Conservation (phyloP, 164 flowering plant species). For the Annona cherimola region DNA sequence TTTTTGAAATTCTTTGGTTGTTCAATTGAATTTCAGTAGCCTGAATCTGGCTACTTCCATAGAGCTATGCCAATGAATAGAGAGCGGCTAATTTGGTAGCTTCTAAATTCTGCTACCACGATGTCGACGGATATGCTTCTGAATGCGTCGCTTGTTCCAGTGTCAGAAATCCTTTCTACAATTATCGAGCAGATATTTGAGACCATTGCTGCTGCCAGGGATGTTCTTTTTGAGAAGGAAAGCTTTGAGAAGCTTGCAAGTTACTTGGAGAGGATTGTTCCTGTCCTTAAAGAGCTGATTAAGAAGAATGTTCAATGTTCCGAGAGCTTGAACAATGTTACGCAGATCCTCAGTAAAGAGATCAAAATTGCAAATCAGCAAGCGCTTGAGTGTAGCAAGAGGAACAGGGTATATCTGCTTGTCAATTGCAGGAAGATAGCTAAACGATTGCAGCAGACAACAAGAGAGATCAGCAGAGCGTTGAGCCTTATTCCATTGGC, state of each 20-base stretch:
- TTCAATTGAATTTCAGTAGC: background rate
- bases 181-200: conserved; percentile 29
- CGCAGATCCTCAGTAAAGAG: conserved; percentile 40
- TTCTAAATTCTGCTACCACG: background rate
- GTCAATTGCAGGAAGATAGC: conserved; percentile 44
- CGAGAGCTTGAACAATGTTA: conserved; percentile 34
- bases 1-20: background rate
- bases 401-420: conserved; percentile 52
- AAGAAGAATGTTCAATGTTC: conserved; percentile 24
- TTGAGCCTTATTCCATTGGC: conserved; percentile 48
- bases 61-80: background rate
- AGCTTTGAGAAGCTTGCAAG: conserved; percentile 39
- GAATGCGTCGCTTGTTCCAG: conserved; percentile 26
- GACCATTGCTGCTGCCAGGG: conserved; percentile 22
- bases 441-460: conserved; percentile 30
- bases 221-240: conserved; percentile 50
- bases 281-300: conserved; percentile 42
- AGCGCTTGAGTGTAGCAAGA: conserved; percentile 44
- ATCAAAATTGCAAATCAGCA: conserved; percentile 40
- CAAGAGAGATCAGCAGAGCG: conserved; percentile 54
- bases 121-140: conserved; percentile 14
- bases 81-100: background rate
- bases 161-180: conserved; percentile 35
- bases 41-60: background rate
- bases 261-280: conserved; percentile 45